These are phyloP conservation scores for Inga laurina DNA, from an alignment of 306 rosid genomes.

Conservation along the genomic window DNA sequence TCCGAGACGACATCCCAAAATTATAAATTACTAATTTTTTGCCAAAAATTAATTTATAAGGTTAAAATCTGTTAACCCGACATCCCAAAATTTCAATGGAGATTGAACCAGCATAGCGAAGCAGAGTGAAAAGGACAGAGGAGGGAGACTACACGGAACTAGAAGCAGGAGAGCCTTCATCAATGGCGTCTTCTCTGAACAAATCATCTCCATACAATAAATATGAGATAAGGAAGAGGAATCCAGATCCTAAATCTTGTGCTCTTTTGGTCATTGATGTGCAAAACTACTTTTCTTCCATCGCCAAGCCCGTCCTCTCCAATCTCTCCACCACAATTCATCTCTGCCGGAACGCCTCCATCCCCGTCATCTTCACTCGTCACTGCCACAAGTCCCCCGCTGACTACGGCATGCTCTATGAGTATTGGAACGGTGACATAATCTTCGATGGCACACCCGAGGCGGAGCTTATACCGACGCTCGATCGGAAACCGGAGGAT, in stretches of 20 bases:
- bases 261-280: conserved; percentile 67
- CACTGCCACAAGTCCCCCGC: conserved; percentile 58
- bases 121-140: too few species aligned
- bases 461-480: conserved; percentile 47
- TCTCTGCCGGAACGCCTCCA: conserved; percentile 62
- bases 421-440: conserved; percentile 70
- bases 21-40: too few species aligned
- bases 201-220: conserved; percentile 35
- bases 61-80: too few species aligned
- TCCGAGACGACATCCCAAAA: too few species aligned
- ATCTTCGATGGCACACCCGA: conserved; percentile 55
- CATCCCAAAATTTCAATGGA: too few species aligned
- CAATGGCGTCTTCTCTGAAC: conserved; percentile 21
- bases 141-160: not conserved
- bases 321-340: conserved; percentile 62
- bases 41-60: too few species aligned
- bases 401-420: conserved; percentile 57
- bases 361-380: conserved; percentile 75
- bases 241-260: conserved; percentile 54
- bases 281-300: conserved; percentile 65
- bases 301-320: conserved; percentile 52
- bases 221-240: conserved; percentile 56
- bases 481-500: conserved; percentile 41
- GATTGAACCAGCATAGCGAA: too few species aligned
- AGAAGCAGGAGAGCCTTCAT: not conserved